A percentile compares a stretch with the other conserved stretches of the same genome.
These are phyloP conservation scores for Teratosphaeria nubilosa DNA, from an alignment of 2,329 filamentous ascomycete species.

Conservation along the genomic window DNA sequence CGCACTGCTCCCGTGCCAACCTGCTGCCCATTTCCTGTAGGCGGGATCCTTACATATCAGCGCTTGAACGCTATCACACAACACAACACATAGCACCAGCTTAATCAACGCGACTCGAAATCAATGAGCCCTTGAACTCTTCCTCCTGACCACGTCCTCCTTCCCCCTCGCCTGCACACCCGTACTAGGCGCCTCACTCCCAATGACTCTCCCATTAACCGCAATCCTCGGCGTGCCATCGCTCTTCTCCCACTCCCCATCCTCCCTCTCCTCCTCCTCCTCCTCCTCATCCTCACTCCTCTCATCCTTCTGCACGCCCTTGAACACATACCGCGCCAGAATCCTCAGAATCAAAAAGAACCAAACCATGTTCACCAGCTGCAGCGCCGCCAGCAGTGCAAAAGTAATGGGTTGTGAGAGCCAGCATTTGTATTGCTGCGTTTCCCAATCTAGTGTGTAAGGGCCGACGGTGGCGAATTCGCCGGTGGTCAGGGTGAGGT, in stretches of 20 bases:
- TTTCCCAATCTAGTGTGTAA: constrained; percentile 66
- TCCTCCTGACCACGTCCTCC: background rate
- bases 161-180: background rate
- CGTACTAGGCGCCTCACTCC: background rate
- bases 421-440: constrained; percentile 66
- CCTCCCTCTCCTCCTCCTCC: constrained; percentile 21
- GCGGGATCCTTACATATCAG: background rate
- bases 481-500: constrained; percentile 1
- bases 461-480: constrained; percentile 66
- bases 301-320: constrained; percentile 56
- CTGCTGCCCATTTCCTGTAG: too few species aligned
- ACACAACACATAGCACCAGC: background rate
- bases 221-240: background rate
- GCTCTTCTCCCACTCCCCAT: background rate
- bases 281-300: constrained; percentile 62
- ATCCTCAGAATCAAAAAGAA: constrained; percentile 67
- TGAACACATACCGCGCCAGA: constrained; percentile 57
- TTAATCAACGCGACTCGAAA: background rate
- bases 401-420: constrained; percentile 59
- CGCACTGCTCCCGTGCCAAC: too few species aligned
- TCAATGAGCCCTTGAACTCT: background rate
- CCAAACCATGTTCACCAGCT: constrained; percentile 73
- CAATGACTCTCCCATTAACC: background rate
- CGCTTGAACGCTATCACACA: background rate
- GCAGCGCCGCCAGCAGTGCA: constrained; percentile 53